Conservation (phyloP, 371 early-diverging fungal species). For the Mortierella sp. region DNA sequence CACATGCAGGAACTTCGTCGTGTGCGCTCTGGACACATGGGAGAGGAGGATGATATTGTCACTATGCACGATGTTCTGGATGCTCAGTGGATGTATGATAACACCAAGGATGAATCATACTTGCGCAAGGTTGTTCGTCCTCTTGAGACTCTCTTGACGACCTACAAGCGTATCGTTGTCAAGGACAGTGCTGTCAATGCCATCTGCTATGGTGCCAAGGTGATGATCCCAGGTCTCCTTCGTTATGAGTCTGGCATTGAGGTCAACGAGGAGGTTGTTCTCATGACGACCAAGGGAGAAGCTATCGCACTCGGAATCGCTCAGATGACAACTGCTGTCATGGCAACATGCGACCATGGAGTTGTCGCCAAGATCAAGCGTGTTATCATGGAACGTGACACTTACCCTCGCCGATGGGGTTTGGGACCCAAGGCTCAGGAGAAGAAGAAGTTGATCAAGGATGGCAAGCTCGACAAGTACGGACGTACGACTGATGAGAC, state of each 20-base stretch:
- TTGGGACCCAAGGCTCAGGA: conserved; percentile 95
- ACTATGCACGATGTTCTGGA: conserved; percentile 99
- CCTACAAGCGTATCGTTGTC: conserved; percentile 98
- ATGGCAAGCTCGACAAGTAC: conserved; percentile 97
- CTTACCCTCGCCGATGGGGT: conserved; percentile 99
- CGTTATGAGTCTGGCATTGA: conserved; percentile 98
- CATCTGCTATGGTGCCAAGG: conserved; percentile 99
- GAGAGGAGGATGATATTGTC: conserved; percentile 95
- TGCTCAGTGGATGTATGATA: conserved; percentile 98
- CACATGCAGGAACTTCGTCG: conserved; percentile 99
- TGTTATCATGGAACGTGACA: conserved; percentile 99
- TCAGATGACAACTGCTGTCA: conserved; percentile 96
- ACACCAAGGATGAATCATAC: conserved; percentile 94
- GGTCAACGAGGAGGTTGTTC: conserved; percentile 94
- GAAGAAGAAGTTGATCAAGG: conserved; percentile 97
- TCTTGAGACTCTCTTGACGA: conserved; percentile 95
- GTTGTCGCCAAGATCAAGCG: conserved; percentile 99
- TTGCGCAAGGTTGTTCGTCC: conserved; percentile 98
- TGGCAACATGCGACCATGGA: conserved; percentile 94
- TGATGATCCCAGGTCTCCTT: conserved; percentile 98
- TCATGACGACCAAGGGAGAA: conserved; percentile 99
- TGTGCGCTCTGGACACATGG: conserved; percentile 95
- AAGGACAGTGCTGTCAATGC: conserved; percentile 99
- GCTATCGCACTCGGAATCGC: conserved; percentile 98
- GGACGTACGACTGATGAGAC: conserved; percentile 91